Evolutionary conservation across 441 rosid species (phyloP), one percentile per base, ranked within the genome.

Genomic region (Geranium incanum): DNA sequence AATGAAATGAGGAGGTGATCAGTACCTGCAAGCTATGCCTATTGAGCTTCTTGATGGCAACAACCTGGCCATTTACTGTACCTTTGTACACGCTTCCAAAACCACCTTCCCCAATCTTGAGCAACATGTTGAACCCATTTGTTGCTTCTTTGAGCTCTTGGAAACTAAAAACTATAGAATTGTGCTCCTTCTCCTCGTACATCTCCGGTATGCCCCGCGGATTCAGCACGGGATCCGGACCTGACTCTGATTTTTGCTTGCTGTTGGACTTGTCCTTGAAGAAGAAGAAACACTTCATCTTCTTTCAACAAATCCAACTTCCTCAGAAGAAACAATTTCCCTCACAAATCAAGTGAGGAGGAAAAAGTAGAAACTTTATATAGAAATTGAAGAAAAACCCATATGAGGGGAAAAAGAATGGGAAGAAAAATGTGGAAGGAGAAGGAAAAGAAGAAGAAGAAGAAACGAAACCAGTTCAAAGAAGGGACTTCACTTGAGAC

Each of bases 31-130:
- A 83, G 72, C 98, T 96, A 83, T 95, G 84, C 77, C 86, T 83
- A 70, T 91, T 85, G 43, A 91, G 81, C 75, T 91, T 97, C 84
- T 93, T 93, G 71, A 93, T 95, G 23, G 98, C 97, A 70, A 93
- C 81, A 36, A 89, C 59, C 59, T 50, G 59, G 16, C 59, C 59
- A 50, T 50, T 85, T 4, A 75, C 70, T 67, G 21, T 39, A 36
- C 94, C 91, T 68, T 28, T 86, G 72, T 60, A 89, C 59, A 50
- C 59, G 13, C 59, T 50, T 50, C 59, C 93, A 23, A 88, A 88
- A 16, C 93, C 91, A 66, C 93, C 91, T 77, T 88, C 93, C 39
- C 93, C 89, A 41, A 88, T 75, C 89, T 86, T 86, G 66, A 88
- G 78, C 16, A 89, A 80, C 1, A 89, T 86, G 77, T 50, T 50